Evolutionary conservation across 2,329 filamentous ascomycete species (phyloP), one percentile per base, ranked within the genome.

Genomic region (Blastomyces parvus): DNA sequence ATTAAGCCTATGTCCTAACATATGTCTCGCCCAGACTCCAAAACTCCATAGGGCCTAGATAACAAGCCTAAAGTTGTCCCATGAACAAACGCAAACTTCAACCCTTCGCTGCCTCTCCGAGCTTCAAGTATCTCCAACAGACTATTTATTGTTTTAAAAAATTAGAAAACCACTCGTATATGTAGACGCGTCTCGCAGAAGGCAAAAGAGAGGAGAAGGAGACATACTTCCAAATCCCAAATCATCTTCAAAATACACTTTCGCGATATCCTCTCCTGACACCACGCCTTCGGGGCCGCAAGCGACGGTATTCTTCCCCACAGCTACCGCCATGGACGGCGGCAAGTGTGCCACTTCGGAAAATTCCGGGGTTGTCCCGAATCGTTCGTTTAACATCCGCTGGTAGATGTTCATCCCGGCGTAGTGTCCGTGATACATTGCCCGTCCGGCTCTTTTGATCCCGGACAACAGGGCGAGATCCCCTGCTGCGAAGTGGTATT

Each of bases 391-490:
- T 11, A 65, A 72, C 69, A 88, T 83, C 38, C 78, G 74, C 73
- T 86, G 82, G 76, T 88, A 81, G 64, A 87, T 81, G 71, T 90
- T 90, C 62, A 80, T 75, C n/a, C 84, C 87, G 13, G 82, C 82
- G 64, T 81, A 79, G 70, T 84, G 82, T 55, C 88, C 88, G 78
- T 86, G 84, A 70, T 88, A 82, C 82, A 90, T 88, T 50, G 88
- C 88, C 25, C 79, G 83, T 36, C 88, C 88, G 69, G 86, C 88
- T 55, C 88, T 85, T 79, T 89, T 90, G 77, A 91, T 90, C 62
- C 87, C 88, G 0, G 85, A 83, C 88, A 88, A 90, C 63, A 78
- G 76, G 58, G 81, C 82, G 33, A 88, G 77, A 70, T 91, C 88
- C 36, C 88, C 88, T 30, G 83, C 79, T n/a, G 84, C 86, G 69